Evolutionary conservation across 495 filamentous ascomycete species (phyloP).

Genomic region (Neurospora africana): DNA sequence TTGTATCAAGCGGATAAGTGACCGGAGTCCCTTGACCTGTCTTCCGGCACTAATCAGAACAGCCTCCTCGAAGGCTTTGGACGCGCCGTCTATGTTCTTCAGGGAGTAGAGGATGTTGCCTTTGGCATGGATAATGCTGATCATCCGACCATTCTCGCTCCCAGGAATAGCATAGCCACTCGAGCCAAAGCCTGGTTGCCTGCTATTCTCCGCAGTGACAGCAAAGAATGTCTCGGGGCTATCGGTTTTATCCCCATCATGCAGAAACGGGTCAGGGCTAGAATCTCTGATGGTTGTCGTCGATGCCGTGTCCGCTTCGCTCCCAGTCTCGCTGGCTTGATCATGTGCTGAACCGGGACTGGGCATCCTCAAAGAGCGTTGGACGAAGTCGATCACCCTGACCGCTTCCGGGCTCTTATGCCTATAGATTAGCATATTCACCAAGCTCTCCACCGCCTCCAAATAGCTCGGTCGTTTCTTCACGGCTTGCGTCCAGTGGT

Average conservation of each 20-base stretch:
- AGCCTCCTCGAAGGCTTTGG: constrained; percentile 88
- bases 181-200: constrained; percentile 56
- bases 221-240: constrained; percentile 14
- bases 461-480: constrained; percentile 81
- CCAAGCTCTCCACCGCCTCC: constrained; percentile 92
- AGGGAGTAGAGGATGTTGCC: constrained; percentile 95
- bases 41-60: constrained; percentile 79
- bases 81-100: constrained; percentile 73
- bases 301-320: constrained; percentile 14
- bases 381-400: constrained; percentile 81
- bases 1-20: constrained; percentile 74
- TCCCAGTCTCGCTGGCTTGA: constrained; percentile 11
- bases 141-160: constrained; percentile 85
- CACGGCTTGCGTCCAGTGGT: constrained; percentile 77
- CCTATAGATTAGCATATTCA: constrained; percentile 74
- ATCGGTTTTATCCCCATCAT: constrained; percentile 15
- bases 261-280: constrained; percentile 11
- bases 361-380: constrained; percentile 53
- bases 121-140: constrained; percentile 88
- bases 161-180: constrained; percentile 82
- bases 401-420: constrained; percentile 80
- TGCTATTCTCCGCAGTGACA: constrained; percentile 38
- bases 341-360: constrained; percentile 5
- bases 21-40: constrained; percentile 59
- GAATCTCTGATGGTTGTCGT: constrained; percentile 8